Evolutionary conservation across 768 basidiomycete species (phyloP), one percentile per base, ranked within the genome.

Genomic region (Phlebiopsis gigantea): DNA sequence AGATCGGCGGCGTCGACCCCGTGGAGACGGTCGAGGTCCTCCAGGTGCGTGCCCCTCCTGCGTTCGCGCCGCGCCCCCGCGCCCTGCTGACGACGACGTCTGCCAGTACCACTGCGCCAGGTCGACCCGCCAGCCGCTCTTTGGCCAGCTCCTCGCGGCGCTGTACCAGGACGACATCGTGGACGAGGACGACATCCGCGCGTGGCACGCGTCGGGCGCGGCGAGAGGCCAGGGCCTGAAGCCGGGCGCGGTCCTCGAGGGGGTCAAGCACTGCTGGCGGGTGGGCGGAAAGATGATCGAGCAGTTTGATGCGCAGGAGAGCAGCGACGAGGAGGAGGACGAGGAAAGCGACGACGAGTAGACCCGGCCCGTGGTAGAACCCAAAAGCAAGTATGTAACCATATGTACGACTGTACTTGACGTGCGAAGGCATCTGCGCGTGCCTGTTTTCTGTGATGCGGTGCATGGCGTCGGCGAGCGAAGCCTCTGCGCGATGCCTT

Each of bases 131-230:
- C 69, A 83, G 63, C 76, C 82, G 17, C 75, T 93, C 56, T 98
- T 97, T 69, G 90, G 89, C 3, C 84, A 90, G 64, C 81, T 96
- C 55, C 80, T 98, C 22, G 87, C 87, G 28, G 86, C 87, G 2
- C 75, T 94, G 14, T 99, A 98, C 70, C 90, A 96, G 66, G 79
- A 80, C n/a, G 96, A 99, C 68, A 81, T 97, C 45, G 85, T 97
- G 2, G 90, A 90, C 48, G 93, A 94, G 65, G 88, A 92, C 50
- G 87, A 93, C 61, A 87, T 98, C 61, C 83, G 90, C n/a, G 77
- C 74, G 48, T 99, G 96, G 96, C 86, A 94, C 69, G 74, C 69
- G 53, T 76, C 73, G 49, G 78, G 81, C 22, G 72, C 66, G 47
- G 81, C 84, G 26, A 78, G 76, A 66, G 88, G 79, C 29, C 75